Evolutionary conservation across 2,329 filamentous ascomycete genomes (phyloP), one percentile per base, ranked within the genome.

Genomic region (Thielaviopsis musarum): DNA sequence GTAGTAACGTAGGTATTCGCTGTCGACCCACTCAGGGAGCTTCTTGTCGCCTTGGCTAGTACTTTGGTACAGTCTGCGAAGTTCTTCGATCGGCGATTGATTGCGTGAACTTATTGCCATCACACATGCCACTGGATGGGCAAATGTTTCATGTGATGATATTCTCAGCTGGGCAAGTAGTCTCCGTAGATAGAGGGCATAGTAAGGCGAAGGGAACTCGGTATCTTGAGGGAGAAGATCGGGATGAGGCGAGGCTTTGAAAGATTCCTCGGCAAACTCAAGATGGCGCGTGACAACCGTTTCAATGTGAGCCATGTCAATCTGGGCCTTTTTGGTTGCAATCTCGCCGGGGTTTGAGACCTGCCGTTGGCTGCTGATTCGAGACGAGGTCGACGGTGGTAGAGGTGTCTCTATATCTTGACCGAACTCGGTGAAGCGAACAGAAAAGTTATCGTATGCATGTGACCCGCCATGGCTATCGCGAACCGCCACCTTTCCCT

Each of bases 61-160:
- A 64, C 88, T 86, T 55, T 81, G 80, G 70, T 97, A 98, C 3
- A 98, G 74, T 64, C 82, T 84, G 59, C 91, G 79, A 52, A 98
- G 76, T 60, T 93, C 87, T 68, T 95, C 90, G 64, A 97, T 91
- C 0, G 94, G 91, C 17, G 83, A 76, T 30, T 81, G 75, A 65
- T 90, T 95, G 61, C 87, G 82, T 10, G 93, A 97, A 69, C 90
- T 97, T 67, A 97, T 95, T 26, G 90, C 90, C 69, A 97, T 91
- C 49, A 98, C 83, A 67, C 90, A 91, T 5, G 91, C 91, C 22
- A 97, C 91, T 0, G 94, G 93, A 69, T 98, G 93, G 5, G 87
- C 82, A 70, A 97, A 95, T 0, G 93, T 93, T 72, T 98, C 93
- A 66, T 96, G 90, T 0, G 90, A 83, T 3, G 85, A 81, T 52